phyloP scores from a whole-genome alignment of 2,329 filamentous ascomycete species.

The Stagonosporopsis tanaceti region DNA sequence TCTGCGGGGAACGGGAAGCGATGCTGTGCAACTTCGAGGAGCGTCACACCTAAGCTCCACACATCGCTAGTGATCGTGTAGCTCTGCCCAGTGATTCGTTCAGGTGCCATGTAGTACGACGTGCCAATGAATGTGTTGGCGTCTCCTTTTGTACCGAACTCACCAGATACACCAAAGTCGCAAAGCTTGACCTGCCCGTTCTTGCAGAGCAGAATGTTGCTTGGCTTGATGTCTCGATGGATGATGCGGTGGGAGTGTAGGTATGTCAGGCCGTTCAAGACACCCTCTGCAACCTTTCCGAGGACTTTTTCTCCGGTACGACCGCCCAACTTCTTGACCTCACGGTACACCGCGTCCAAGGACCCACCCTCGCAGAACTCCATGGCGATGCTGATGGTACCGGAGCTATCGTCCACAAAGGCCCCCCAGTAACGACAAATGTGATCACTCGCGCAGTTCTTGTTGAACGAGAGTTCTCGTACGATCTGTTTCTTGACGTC shows the following conservation, averaged over 20 bases:
- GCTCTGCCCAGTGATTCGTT: constrained; percentile 95
- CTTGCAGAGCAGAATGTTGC: constrained; percentile 92
- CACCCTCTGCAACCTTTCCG: constrained; percentile 94
- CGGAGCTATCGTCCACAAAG: constrained; percentile 93
- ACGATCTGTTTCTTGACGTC: constrained; percentile 99
- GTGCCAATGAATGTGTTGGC: constrained; percentile 99
- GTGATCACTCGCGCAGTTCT: constrained; percentile 92
- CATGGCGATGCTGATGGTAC: constrained; percentile 98
- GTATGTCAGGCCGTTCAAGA: constrained; percentile 92
- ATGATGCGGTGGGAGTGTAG: constrained; percentile 96
- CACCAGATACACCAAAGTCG: constrained; percentile 96
- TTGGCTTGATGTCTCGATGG: constrained; percentile 98
- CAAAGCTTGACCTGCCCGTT: constrained; percentile 92
- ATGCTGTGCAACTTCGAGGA: constrained; percentile 99
- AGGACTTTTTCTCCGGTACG: constrained; percentile 96
- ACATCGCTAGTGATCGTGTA: constrained; percentile 99
- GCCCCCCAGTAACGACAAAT: constrained; percentile 98
- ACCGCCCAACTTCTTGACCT: constrained; percentile 94
- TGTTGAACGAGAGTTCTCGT: constrained; percentile 96
- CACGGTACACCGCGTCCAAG: constrained; percentile 94
- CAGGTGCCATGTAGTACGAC: constrained; percentile 98
- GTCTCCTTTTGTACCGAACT: constrained; percentile 98
- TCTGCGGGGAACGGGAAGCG: constrained; percentile 98
- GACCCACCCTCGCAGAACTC: constrained; percentile 98
- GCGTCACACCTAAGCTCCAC: constrained; percentile 94